Percentiles rank a stretch among this genome's conserved stretches.
phyloP scores from a whole-genome alignment of 2,329 filamentous ascomycete species.

The Fusarium temperatum region DNA sequence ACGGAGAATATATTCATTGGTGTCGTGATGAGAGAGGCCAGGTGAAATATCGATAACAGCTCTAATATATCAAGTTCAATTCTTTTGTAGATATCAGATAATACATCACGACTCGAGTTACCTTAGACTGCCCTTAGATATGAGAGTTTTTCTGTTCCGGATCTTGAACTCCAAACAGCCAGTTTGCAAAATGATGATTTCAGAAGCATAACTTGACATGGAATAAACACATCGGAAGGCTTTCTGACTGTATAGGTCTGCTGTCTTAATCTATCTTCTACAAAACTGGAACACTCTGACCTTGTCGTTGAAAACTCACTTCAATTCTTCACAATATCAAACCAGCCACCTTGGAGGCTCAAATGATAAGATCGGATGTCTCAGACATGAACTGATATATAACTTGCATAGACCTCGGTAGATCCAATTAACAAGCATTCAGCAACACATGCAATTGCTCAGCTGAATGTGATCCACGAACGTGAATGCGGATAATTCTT shows the following conservation, averaged over 20 bases:
- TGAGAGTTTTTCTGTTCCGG: neutral
- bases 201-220: fast-evolving
- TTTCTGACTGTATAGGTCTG: neutral
- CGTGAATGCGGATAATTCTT: constrained; percentile 2
- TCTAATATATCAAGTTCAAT: too few relatives aligned
- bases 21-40: too few relatives aligned
- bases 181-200: neutral
- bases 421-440: constrained; percentile 13
- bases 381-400: neutral
- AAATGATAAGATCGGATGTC: neutral
- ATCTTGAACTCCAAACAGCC: neutral
- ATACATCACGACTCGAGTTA: fast-evolving
- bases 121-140: neutral
- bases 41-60: neutral
- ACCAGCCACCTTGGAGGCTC: neutral
- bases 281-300: neutral
- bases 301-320: neutral
- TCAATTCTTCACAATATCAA: neutral
- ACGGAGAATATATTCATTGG: fast-evolving
- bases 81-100: neutral
- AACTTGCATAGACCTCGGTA: neutral
- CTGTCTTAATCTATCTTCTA: too few relatives aligned
- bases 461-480: neutral
- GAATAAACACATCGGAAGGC: neutral
- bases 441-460: neutral